Conservation (phyloP, 441 rosid species). For the Gossypium trilobum region DNA sequence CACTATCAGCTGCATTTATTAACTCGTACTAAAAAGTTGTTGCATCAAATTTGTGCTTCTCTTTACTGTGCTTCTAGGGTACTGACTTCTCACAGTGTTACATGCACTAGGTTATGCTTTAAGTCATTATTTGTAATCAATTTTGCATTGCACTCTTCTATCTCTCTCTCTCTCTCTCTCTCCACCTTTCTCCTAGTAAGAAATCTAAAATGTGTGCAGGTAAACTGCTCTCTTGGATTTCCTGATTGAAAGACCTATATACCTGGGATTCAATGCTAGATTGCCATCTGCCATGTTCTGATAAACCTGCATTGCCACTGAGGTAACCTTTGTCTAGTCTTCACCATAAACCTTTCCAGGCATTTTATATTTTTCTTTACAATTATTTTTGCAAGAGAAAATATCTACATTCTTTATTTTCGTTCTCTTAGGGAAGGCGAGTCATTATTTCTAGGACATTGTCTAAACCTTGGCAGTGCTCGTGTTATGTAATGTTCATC, state of each 20-base stretch:
- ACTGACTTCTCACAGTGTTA: background rate
- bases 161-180: background rate
- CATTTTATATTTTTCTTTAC: background rate
- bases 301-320: background rate
- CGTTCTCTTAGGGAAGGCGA: too few species aligned
- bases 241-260: background rate
- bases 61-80: background rate
- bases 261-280: background rate
- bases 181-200: background rate
- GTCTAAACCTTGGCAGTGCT: background rate
- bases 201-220: constrained; percentile 2
- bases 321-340: constrained; percentile 12
- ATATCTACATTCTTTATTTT: background rate
- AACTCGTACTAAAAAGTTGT: background rate
- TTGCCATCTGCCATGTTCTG: background rate
- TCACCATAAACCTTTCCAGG: background rate
- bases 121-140: background rate
- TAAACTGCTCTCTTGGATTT: background rate
- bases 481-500: background rate
- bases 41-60: background rate
- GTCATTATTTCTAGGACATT: background rate
- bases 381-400: background rate
- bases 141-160: background rate
- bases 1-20: background rate
- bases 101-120: background rate